Evolutionary conservation across 177 flowering plant species (phyloP).

Genomic region (Vitis hybrid): DNA sequence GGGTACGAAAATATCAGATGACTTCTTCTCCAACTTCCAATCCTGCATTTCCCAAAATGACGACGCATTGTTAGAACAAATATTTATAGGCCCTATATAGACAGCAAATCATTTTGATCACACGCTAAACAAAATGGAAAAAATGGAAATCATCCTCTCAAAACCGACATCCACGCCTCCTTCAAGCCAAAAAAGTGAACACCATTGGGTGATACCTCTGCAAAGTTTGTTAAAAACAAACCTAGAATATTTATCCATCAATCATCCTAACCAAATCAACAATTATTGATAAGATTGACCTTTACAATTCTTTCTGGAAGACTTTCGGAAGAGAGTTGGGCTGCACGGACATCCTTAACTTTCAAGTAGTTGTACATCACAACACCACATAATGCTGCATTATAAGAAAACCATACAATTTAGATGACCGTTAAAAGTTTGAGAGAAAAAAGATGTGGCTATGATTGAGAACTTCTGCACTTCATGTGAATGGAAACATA

Average conservation of each 20-base stretch:
- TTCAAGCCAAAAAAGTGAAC: too few relatives aligned
- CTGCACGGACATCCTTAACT: constrained; percentile 76
- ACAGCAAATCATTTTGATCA: too few relatives aligned
- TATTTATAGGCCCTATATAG: neutral
- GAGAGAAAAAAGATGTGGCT: neutral
- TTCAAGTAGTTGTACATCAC: constrained; percentile 97
- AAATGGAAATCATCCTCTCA: too few relatives aligned
- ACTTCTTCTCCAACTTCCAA: constrained; percentile 82
- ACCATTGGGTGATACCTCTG: too few relatives aligned
- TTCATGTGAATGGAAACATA: constrained; percentile 25
- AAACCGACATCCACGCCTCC: too few relatives aligned
- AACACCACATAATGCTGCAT: constrained; percentile 89
- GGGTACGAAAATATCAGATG: constrained; percentile 62
- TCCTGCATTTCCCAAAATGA: constrained; percentile 40
- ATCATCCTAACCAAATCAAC: neutral
- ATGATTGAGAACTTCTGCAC: neutral
- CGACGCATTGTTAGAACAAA: neutral
- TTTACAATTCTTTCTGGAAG: constrained; percentile 57
- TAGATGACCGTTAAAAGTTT: neutral
- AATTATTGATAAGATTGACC: constrained; percentile 32
- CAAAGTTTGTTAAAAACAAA: too few relatives aligned
- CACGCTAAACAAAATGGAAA: too few relatives aligned
- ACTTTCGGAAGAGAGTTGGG: constrained; percentile 58
- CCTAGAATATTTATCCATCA: too few relatives aligned
- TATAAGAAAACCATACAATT: neutral